A percentile compares a stretch with the other conserved stretches of the same genome.
Evolutionary conservation across 2,329 filamentous ascomycete genomes (phyloP).

Genomic region (Fusarium sambucinum): DNA sequence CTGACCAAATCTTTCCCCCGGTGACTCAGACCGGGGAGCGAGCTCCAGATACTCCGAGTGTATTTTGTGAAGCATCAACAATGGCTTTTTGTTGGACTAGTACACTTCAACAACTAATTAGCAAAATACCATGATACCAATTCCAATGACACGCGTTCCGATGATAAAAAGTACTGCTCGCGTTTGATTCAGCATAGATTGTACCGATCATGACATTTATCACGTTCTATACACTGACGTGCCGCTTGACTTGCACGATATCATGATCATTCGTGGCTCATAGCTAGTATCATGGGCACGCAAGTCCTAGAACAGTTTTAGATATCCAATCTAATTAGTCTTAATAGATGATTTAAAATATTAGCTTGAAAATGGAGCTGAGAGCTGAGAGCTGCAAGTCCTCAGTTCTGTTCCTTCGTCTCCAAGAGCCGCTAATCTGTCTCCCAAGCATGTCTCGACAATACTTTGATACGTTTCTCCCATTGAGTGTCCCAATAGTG

Average conservation of each 20-base stretch:
- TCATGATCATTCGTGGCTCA: neutral
- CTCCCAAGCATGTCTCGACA: no score
- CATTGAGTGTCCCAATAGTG: no score
- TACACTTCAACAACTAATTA: neutral
- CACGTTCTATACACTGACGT: neutral
- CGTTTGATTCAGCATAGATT: neutral
- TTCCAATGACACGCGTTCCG: neutral
- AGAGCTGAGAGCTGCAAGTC: no score
- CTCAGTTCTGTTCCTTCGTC: no score
- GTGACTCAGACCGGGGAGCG: neutral
- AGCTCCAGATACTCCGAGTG: neutral
- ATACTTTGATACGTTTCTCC: no score
- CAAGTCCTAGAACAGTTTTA: no score
- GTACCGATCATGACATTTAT: neutral
- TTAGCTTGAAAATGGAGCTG: no score
- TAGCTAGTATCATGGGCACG: no score
- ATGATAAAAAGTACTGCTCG: neutral
- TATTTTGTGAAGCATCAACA: neutral
- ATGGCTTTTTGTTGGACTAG: no score
- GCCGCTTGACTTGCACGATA: neutral
- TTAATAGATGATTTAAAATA: no score
- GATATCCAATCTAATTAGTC: no score
- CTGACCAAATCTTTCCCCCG: accelerated
- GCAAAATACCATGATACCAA: neutral
- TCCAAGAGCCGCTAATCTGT: no score